These are phyloP conservation scores for Scheffersomyces lignosus DNA, from an alignment of 805 yeast species.

Conservation along the genomic window DNA sequence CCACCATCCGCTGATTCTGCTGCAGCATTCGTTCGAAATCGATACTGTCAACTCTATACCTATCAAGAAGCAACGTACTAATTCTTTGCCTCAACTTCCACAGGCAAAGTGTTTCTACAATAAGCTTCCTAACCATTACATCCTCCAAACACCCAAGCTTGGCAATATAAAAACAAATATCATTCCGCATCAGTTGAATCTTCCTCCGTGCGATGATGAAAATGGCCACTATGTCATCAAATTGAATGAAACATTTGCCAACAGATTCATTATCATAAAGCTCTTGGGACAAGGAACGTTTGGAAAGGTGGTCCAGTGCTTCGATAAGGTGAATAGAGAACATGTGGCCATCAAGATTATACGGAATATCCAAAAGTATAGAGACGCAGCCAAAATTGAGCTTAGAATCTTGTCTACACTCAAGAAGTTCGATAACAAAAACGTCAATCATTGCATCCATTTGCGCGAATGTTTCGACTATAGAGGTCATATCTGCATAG, in stretches of 20 bases:
- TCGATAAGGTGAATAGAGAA: constrained; percentile 58
- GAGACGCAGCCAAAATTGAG: constrained; percentile 95
- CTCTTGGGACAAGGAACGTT: constrained; percentile 90
- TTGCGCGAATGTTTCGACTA: constrained; percentile 88
- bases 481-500: constrained; percentile 90
- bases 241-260: constrained; percentile 64
- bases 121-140: constrained; percentile 36
- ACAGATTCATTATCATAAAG: constrained; percentile 65
- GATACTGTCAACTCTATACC: constrained; percentile 5
- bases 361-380: constrained; percentile 86
- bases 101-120: constrained; percentile 44
- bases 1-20: background rate
- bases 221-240: constrained; percentile 74
- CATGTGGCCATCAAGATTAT: constrained; percentile 90
- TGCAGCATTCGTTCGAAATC: constrained; percentile 5
- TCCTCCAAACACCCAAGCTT: constrained; percentile 36
- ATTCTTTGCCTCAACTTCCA: constrained; percentile 45
- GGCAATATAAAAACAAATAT: constrained; percentile 41
- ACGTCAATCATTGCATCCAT: constrained; percentile 76
- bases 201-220: constrained; percentile 56
- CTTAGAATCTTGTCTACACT: constrained; percentile 76
- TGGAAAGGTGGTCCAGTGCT: constrained; percentile 86
- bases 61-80: constrained; percentile 40
- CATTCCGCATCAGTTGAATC: constrained; percentile 31
- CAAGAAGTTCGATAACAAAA: constrained; percentile 67